Conservation (phyloP, 108 stramenopile species). For the Aurantiochytrium sp. region DNA sequence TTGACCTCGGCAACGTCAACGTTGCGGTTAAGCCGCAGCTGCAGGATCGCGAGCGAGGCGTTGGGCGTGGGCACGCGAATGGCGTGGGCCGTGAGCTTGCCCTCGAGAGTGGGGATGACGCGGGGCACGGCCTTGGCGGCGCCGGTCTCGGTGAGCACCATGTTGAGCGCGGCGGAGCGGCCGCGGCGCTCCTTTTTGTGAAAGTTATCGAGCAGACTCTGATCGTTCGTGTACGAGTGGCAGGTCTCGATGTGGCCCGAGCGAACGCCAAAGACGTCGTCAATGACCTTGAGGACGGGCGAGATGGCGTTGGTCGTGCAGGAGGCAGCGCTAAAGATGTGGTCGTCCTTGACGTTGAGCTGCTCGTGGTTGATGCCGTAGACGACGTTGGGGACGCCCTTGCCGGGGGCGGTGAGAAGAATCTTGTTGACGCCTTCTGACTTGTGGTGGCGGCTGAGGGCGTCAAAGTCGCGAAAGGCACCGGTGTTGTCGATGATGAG, state of each 20-base stretch:
- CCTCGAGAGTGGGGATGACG: conserved; percentile 17
- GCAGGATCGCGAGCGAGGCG: conserved; percentile 18
- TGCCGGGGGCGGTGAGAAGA: conserved; percentile 20
- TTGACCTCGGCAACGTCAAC: not conserved
- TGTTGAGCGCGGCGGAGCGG: conserved; percentile 18
- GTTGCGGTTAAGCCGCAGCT: not conserved
- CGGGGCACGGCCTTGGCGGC: conserved; percentile 20
- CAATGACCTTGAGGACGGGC: conserved; percentile 19
- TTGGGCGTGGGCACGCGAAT: conserved; percentile 27
- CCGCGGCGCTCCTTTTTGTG: conserved; percentile 23
- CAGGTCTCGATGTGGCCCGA: conserved; percentile 26
- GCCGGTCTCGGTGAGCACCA: conserved; percentile 24
- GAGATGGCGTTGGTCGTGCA: conserved; percentile 33
- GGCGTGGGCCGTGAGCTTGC: conserved; percentile 25
- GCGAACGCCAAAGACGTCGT: conserved; percentile 15
- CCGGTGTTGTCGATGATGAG: conserved; percentile 28
- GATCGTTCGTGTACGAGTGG: conserved; percentile 26
- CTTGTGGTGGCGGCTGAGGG: conserved; percentile 6
- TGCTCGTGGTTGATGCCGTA: conserved; percentile 23
- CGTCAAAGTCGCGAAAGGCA: not conserved
- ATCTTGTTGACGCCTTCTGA: conserved; percentile 16
- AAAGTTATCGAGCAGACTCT: conserved; percentile 17
- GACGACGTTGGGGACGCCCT: conserved; percentile 15
- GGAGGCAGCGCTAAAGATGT: not conserved
- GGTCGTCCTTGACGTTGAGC: not conserved